A percentile compares a stretch with the other conserved stretches of the same genome.
These are phyloP conservation scores for Amanita inopinata DNA, from an alignment of 768 basidiomycete species.

Conservation along the genomic window DNA sequence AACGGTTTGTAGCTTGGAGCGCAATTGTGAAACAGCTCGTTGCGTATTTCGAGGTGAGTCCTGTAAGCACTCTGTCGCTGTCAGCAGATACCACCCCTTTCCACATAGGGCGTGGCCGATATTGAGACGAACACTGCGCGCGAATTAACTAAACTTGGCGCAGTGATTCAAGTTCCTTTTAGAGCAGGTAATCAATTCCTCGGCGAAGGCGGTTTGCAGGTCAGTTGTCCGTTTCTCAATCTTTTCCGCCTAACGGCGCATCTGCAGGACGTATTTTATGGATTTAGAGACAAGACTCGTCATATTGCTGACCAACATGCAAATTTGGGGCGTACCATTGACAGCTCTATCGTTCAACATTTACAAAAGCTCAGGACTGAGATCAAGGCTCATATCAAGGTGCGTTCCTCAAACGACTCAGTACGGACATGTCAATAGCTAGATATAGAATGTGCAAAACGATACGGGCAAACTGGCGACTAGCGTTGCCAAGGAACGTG, in stretches of 20 bases:
- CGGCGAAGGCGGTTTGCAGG: constrained; percentile 94
- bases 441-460: constrained; percentile 78
- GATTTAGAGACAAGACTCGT: constrained; percentile 88
- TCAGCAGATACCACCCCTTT: background rate
- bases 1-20: constrained; percentile 92
- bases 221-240: constrained; percentile 17
- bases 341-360: constrained; percentile 95
- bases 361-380: constrained; percentile 90
- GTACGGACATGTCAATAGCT: background rate
- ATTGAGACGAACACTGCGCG: constrained; percentile 92
- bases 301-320: constrained; percentile 93
- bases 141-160: constrained; percentile 88
- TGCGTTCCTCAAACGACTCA: constrained; percentile 18
- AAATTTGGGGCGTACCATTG: constrained; percentile 91
- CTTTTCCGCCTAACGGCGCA: background rate
- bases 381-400: constrained; percentile 97
- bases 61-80: background rate
- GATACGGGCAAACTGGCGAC: constrained; percentile 91
- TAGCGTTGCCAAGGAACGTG: constrained; percentile 87
- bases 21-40: constrained; percentile 93
- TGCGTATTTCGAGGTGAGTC: constrained; percentile 69
- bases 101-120: constrained; percentile 48
- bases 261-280: constrained; percentile 80
- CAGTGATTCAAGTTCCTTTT: constrained; percentile 96
- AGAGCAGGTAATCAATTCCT: constrained; percentile 93